Evolutionary conservation across 345 rosid genomes (phyloP), one percentile per base, ranked within the genome.

Genomic region (Bruguiera sexangula): DNA sequence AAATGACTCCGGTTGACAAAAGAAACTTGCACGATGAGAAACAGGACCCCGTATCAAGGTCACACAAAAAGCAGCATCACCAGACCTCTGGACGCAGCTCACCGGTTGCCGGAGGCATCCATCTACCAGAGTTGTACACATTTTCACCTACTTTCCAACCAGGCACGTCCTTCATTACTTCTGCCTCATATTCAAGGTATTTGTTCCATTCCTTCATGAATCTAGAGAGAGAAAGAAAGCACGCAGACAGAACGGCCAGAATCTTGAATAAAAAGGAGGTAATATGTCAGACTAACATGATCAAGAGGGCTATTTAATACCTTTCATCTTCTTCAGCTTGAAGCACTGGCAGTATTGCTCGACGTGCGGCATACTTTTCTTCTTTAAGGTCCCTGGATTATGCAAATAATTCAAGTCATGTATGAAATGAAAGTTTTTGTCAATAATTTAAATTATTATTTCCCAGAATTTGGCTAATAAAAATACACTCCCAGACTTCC

Each of bases 241-340:
- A 54, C 26, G 2, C 6, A 52, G 57, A 3, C 0, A 0, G 52
- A 19, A 20, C 18, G 18, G 18, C 31, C 51, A 13, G 34, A 57
- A 36, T 48, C 18, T 26, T 55, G 19, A 62, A 5, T 6, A 10
- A 30, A 18, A 50, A 18, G 15, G 16, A 20, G 36, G 7, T 22
- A 34, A 39, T 39, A 63, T 13, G 34, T 36, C 21, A 70, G 37
- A 51, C 1, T 37, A 30, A 1, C 50, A 36, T 21, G 15, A 51
- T 6, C 37, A 63, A 61, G 6, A 26, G 19, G 53, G 13, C 15
- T 3, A 19, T 0, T 10, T 62, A 15, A 6, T 74, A 95, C 99
- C 99, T 86, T 85, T 95, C 98, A 73, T 95, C 99, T 85, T 95
- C 99, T 85, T 95, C 99, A 46, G 97, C 99, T 84, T 95, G 99